Evolutionary conservation across 306 rosid species (phyloP).

Genomic region (Carpinus fangiana): DNA sequence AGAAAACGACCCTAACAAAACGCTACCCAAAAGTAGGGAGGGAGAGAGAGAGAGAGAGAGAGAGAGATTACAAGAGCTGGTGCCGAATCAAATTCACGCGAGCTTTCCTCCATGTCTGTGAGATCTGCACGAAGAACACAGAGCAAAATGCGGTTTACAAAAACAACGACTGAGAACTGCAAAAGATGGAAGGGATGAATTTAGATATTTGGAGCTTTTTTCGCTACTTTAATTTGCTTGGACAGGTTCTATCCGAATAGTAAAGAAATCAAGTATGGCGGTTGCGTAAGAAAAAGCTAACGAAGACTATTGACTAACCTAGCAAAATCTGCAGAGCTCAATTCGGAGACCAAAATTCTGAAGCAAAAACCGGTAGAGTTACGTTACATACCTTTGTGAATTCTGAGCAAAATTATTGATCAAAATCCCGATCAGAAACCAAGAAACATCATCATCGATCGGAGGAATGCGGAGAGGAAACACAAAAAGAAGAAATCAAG

Average conservation of each 20-base stretch:
- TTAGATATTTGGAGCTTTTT: background rate
- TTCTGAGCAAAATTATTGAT: no score
- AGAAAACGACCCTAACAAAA: background rate
- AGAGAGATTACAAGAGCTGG: slow-evolving; percentile 36
- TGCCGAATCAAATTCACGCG: slow-evolving; percentile 24
- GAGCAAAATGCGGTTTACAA: background rate
- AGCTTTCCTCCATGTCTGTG: slow-evolving; percentile 33
- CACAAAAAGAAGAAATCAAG: no score
- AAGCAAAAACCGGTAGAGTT: background rate
- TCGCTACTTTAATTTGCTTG: background rate
- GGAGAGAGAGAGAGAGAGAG: slow-evolving; percentile 13
- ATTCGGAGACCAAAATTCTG: background rate
- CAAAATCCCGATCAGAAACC: no score
- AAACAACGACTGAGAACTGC: background rate
- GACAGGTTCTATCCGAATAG: slow-evolving; percentile 8
- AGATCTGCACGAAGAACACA: slow-evolving; percentile 7
- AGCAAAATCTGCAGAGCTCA: slow-evolving; percentile 20
- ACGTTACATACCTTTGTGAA: no score
- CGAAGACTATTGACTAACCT: background rate
- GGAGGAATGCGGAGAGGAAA: no score
- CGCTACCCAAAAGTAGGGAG: background rate
- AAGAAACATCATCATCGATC: no score
- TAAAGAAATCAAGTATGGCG: slow-evolving; percentile 27
- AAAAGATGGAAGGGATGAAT: background rate
- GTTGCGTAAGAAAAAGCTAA: slow-evolving; percentile 33